Base-by-base conservation (phyloP, 129 eudicot genomes). In the Saposhnikovia divaricata region DNA sequence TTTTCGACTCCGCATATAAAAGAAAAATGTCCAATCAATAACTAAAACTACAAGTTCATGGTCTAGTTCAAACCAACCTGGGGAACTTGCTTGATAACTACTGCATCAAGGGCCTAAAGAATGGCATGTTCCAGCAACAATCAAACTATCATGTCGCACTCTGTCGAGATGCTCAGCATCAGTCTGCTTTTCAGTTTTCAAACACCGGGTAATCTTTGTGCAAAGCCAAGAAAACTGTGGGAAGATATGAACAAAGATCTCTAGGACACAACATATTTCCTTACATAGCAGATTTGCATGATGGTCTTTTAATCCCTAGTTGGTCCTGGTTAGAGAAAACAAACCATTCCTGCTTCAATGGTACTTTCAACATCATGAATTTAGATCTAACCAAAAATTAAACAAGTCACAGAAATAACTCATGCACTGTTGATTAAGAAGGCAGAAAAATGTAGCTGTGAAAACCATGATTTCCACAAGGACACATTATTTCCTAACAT, bases 221-320 rank as follows among this genome's bases (percentile, higher is more conserved):
- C n/a, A n/a, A n/a, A n/a, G n/a, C n/a, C n/a, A n/a, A n/a, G n/a
- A n/a, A n/a, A n/a, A n/a, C n/a, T n/a, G n/a, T 95, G 96, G 97
- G 98, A 95, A 83, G 98, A 95, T 55, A 86, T 89, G 23, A 90
- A 83, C 18, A 83, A 81, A 76, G 97, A 93, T 66, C 81, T 92
- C 71, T 94, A 87, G 61, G 96, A 88, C 37, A 96, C 96, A 59
- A 92, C 90, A 85, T 87, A 95, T 83, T 72, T 92, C 78, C 81
- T 95, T 95, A 95, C 85, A 95, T 92, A 18, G 98, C 91, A 42
- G 95, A 59, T 59, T 59, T 9, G 31, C 68, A 59, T 59, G 96
- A 77, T 95, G 97, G 96, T 90, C 96, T 57, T 92, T 95, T 61
- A 95, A 92, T 80, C 96, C 97, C n/a, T 84, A 87, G 43, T 37